Percentiles rank a stretch among this genome's conserved stretches.
Evolutionary conservation across 352 stramenopile genomes (phyloP).

Genomic region (Phytopythium kandeliae): DNA sequence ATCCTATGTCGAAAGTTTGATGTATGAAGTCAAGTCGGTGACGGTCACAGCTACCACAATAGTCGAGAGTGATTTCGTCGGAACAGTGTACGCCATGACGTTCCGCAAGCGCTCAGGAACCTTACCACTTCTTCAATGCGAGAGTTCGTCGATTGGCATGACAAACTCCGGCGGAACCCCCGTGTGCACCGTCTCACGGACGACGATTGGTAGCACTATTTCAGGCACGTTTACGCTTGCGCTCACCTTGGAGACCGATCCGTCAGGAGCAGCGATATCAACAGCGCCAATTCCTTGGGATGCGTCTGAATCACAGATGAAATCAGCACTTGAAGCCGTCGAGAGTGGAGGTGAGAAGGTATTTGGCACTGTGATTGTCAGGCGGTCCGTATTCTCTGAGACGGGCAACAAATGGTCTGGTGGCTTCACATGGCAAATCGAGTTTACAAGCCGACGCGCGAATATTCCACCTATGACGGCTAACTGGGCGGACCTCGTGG

Average conservation of each 20-base stretch:
- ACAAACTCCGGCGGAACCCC: conserved; percentile 16
- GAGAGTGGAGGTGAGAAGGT: conserved; percentile 39
- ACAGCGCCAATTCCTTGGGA: conserved; percentile 68
- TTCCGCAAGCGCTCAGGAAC: conserved; percentile 57
- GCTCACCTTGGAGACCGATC: conserved; percentile 36
- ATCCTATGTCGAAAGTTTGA: conserved; percentile 29
- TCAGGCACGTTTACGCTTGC: conserved; percentile 55
- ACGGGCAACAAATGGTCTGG: conserved; percentile 89
- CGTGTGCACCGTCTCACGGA: conserved; percentile 28
- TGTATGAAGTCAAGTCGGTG: conserved; percentile 55
- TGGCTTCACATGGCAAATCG: conserved; percentile 92
- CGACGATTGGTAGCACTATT: conserved; percentile 58
- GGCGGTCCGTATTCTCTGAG: conserved; percentile 73
- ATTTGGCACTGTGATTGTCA: conserved; percentile 86
- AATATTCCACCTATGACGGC: conserved; percentile 82
- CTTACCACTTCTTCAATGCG: conserved; percentile 48
- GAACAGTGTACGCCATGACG: conserved; percentile 54
- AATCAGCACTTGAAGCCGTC: conserved; percentile 45
- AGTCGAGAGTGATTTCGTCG: conserved; percentile 46
- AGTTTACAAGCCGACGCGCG: conserved; percentile 78
- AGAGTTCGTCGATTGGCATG: conserved; percentile 17
- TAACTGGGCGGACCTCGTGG: conserved; percentile 13
- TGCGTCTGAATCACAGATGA: conserved; percentile 51
- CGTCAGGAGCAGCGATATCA: not conserved
- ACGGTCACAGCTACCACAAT: conserved; percentile 25